phyloP scores from a whole-genome alignment of 2,329 filamentous ascomycete genomes.

The Pyricularia grisea region DNA sequence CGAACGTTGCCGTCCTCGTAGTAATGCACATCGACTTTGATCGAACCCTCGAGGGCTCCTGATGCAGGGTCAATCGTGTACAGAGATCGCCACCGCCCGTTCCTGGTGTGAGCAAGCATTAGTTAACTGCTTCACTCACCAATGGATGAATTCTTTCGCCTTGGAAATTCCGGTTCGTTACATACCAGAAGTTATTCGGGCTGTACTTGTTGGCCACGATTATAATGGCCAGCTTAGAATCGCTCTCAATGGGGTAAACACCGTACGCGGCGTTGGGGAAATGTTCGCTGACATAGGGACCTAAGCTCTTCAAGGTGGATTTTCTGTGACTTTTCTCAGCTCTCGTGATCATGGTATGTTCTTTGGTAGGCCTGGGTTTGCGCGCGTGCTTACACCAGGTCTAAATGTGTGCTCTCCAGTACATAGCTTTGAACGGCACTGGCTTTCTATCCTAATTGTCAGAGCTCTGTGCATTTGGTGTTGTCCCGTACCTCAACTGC shows the following conservation, averaged over 20 bases:
- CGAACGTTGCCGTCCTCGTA: constrained; percentile 99
- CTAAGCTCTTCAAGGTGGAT: constrained; percentile 71
- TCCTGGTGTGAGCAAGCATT: constrained; percentile 44
- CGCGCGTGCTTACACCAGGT: constrained; percentile 59
- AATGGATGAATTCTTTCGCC: neutral
- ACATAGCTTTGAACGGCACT: constrained; percentile 72
- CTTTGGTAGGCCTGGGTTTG: neutral
- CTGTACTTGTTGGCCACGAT: constrained; percentile 96
- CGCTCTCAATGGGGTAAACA: constrained; percentile 70
- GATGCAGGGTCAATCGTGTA: constrained; percentile 71
- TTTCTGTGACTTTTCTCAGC: constrained; percentile 43
- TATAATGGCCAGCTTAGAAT: constrained; percentile 67
- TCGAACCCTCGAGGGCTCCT: constrained; percentile 60
- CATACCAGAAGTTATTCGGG: constrained; percentile 92
- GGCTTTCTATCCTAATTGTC: constrained; percentile 55
- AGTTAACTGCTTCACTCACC: neutral
- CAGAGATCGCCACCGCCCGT: constrained; percentile 87
- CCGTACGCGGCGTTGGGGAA: constrained; percentile 75
- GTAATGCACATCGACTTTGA: constrained; percentile 97
- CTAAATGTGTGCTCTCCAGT: constrained; percentile 65
- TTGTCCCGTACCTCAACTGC: constrained; percentile 21
- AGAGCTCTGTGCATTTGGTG: neutral
- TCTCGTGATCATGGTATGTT: neutral
- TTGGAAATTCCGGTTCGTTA: neutral
- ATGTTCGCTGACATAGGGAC: constrained; percentile 74